These are phyloP conservation scores for Exophiala sideris DNA, from an alignment of 2,329 filamentous ascomycete species.

Conservation along the genomic window DNA sequence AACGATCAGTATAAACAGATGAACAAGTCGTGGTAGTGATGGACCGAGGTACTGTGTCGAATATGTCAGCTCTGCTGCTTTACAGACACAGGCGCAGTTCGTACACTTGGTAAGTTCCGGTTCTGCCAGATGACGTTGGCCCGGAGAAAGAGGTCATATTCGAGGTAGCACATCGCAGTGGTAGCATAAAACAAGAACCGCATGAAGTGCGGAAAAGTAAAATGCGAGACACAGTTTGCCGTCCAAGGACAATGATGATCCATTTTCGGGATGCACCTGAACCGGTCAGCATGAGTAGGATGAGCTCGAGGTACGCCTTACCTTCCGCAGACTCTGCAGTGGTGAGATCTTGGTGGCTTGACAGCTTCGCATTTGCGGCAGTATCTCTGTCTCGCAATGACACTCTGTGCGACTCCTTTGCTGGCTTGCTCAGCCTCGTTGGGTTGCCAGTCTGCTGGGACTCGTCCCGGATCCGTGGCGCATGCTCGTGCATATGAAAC, in stretches of 20 bases:
- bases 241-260: conserved; percentile 68
- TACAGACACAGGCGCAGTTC: conserved; percentile 26
- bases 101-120: conserved; percentile 55
- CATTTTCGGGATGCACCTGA: conserved; percentile 62
- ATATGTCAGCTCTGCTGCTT: conserved; percentile 15
- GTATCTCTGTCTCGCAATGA: conserved; percentile 46
- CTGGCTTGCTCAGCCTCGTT: conserved; percentile 23
- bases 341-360: conserved; percentile 63
- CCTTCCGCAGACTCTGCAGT: conserved; percentile 63
- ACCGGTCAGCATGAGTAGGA: conserved; percentile 1
- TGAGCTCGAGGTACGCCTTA: conserved; percentile 28
- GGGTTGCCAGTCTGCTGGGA: conserved; percentile 45
- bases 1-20: conserved; percentile 54
- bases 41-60: conserved; percentile 56
- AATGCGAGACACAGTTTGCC: conserved; percentile 62
- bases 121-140: conserved; percentile 53
- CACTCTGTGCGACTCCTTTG: conserved; percentile 5
- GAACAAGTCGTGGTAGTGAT: conserved; percentile 48
- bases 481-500: conserved; percentile 60
- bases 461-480: conserved; percentile 55
- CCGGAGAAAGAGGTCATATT: conserved; percentile 53
- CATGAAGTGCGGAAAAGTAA: conserved; percentile 63
- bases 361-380: conserved; percentile 60
- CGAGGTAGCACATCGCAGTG: conserved; percentile 55
- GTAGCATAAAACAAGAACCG: conserved; percentile 62